Evolutionary conservation across 345 rosid genomes (phyloP).

Genomic region (Salix exigua): DNA sequence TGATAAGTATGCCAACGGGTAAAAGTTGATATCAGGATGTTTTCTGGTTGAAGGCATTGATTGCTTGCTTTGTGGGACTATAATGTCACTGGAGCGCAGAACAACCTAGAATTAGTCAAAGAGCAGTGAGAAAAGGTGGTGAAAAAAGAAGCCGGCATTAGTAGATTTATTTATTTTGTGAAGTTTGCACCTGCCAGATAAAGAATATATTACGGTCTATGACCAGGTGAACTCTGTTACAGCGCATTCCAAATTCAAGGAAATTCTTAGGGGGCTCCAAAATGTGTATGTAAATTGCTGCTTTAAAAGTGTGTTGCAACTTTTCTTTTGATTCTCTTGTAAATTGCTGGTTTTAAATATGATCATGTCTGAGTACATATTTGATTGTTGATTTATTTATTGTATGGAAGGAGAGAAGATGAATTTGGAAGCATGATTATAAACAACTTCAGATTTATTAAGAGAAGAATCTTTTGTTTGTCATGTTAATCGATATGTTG

Average conservation of each 20-base stretch:
- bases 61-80: neutral
- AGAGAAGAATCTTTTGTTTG: neutral
- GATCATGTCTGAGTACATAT: neutral
- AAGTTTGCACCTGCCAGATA: conserved; percentile 14
- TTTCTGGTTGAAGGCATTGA: conserved; percentile 4
- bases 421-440: neutral
- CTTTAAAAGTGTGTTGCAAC: neutral
- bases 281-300: conserved; percentile 19
- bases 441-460: neutral
- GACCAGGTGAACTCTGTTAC: conserved; percentile 10
- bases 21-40: conserved; percentile 15
- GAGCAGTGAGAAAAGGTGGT: neutral
- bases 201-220: conserved; percentile 4
- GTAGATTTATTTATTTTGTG: conserved; percentile 5
- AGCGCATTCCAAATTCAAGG: conserved; percentile 3
- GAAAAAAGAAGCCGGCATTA: neutral
- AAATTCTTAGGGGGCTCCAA: conserved; percentile 15
- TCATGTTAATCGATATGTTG: neutral
- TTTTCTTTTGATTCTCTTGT: conserved; percentile 8
- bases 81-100: conserved; percentile 4
- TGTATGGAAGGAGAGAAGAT: neutral
- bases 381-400: neutral
- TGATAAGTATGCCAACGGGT: conserved; percentile 73
- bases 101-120: neutral
- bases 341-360: neutral